A percentile compares a stretch with the other conserved stretches of the same genome.
Conservation (phyloP, 1,284 basidiomycete species). For the Cutaneotrichosporon sp. region DNA sequence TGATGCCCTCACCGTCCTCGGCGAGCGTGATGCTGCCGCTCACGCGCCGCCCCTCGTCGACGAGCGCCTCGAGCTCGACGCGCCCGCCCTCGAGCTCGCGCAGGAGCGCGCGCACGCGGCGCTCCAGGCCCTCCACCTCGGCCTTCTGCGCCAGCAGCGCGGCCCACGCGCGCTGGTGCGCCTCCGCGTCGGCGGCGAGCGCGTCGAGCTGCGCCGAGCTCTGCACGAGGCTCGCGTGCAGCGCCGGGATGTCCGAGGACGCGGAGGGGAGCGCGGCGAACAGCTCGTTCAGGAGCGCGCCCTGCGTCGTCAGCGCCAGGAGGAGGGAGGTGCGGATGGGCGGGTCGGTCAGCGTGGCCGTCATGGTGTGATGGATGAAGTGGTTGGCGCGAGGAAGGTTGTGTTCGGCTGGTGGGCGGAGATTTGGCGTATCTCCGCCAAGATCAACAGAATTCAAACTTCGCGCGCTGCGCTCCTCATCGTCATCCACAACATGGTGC, state of each 20-base stretch:
- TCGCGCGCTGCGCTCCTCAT: background rate
- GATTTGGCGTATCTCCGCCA: constrained; percentile 4
- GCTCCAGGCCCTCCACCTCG: constrained; percentile 37
- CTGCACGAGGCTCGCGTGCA: constrained; percentile 29
- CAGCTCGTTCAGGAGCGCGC: constrained; percentile 38
- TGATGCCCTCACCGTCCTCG: constrained; percentile 32
- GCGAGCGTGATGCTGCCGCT: constrained; percentile 33
- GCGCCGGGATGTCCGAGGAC: constrained; percentile 13
- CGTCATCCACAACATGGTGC: constrained; percentile 28
- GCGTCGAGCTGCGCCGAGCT: constrained; percentile 28
- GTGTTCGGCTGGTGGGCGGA: background rate
- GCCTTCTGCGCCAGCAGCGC: constrained; percentile 29
- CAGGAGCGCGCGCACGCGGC: constrained; percentile 28
- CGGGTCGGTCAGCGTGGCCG: constrained; percentile 14
- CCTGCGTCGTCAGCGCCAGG: constrained; percentile 41
- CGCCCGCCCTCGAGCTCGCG: constrained; percentile 33
- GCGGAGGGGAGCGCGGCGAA: constrained; percentile 31
- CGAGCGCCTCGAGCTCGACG: constrained; percentile 37
- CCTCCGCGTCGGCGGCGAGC: constrained; percentile 29
- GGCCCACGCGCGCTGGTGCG: constrained; percentile 38
- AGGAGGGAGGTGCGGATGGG: constrained; percentile 38
- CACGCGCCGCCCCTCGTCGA: constrained; percentile 29
- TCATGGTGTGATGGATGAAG: no score
- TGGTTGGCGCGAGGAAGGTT: background rate
- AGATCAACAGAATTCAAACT: constrained; percentile 11